phyloP scores from a whole-genome alignment of 2,329 filamentous ascomycete species.

The Curvularia eragrostidis region DNA sequence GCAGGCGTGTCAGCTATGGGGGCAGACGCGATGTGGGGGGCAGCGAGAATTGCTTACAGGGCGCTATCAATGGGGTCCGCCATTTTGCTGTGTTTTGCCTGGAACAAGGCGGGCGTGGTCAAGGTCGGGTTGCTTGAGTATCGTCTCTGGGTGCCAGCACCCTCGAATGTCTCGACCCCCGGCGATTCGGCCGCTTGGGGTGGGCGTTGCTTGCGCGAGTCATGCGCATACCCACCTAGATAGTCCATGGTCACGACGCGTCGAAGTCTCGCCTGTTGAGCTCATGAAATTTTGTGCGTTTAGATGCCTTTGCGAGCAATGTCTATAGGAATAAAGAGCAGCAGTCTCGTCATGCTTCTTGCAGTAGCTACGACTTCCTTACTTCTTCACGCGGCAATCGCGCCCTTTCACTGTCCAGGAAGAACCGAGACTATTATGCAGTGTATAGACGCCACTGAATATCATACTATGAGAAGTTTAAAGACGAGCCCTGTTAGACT shows the following conservation, averaged over 20 bases:
- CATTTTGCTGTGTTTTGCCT: conserved; percentile 31
- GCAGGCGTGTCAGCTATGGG: conserved; percentile 25
- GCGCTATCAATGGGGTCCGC: conserved; percentile 66
- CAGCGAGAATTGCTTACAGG: conserved; percentile 62
- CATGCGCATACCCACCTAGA: conserved; percentile 18
- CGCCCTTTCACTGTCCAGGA: neutral
- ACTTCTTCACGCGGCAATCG: conserved; percentile 1
- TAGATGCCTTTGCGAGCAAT: neutral
- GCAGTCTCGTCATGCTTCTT: neutral
- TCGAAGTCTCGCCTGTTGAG: conserved; percentile 14
- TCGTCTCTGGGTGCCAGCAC: conserved; percentile 25
- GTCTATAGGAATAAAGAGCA: neutral
- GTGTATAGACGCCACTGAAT: neutral
- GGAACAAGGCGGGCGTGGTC: conserved; percentile 23
- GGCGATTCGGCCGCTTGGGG: conserved; percentile 24
- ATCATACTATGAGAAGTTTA: neutral
- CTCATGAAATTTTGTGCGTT: neutral
- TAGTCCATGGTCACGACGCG: conserved; percentile 23
- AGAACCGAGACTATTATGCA: neutral
- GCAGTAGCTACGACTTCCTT: neutral
- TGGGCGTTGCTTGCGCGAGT: conserved; percentile 26
- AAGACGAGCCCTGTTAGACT: neutral
- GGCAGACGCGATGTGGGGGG: neutral
- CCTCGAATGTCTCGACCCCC: conserved; percentile 26
- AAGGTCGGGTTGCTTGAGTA: conserved; percentile 24